Base-by-base conservation (phyloP, 108 stramenopile species). In the Epithemia pelagica region DNA sequence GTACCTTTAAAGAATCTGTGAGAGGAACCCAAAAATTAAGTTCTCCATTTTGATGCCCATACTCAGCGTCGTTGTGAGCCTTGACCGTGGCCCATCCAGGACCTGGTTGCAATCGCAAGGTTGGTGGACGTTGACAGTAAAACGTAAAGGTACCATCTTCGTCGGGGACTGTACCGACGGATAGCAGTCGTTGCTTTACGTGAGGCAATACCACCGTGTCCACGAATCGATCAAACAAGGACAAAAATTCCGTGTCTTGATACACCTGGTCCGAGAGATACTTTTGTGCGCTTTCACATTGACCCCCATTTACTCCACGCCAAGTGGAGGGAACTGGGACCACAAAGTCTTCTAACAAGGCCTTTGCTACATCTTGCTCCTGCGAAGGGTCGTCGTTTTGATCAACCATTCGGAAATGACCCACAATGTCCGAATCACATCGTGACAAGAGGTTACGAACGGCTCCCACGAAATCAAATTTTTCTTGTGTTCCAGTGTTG, bases 41-140 rank as follows among this genome's bases (percentile, higher is more conserved):
- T 66, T 95, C 94, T 28, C 90, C 94, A 57, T 91, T 83, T 66
- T 91, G 90, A 77, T 94, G 94, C 8, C 94, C 94, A 67, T 95
- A 95, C 27, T 87, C 79, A 18, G 83, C 83, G 77, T 95, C 94
- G 59, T 82, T 67, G 74, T 95, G 94, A 18, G 90, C 76, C 18
- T 78, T 79, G 10, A 95, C 94, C 37, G 74, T 60, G 2, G 87
- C 79, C 63, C 85, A 80, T 19, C 71, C 67, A 30, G 94, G 91
- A 32, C 94, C 94, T 22, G 94, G 94, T 67, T 95, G 94, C 64
- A 95, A 73, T 0, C 94, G 76, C 21, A 95, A 54, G 10, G 94
- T 95, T 7, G 94, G 94, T 54, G 94, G 94, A 15, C 88, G 71
- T 67, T 95, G 94, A 67, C 83, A 82, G 59, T 88, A 92, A 76